phyloP scores from a whole-genome alignment of 306 rosid species.

The Fagus crenata region DNA sequence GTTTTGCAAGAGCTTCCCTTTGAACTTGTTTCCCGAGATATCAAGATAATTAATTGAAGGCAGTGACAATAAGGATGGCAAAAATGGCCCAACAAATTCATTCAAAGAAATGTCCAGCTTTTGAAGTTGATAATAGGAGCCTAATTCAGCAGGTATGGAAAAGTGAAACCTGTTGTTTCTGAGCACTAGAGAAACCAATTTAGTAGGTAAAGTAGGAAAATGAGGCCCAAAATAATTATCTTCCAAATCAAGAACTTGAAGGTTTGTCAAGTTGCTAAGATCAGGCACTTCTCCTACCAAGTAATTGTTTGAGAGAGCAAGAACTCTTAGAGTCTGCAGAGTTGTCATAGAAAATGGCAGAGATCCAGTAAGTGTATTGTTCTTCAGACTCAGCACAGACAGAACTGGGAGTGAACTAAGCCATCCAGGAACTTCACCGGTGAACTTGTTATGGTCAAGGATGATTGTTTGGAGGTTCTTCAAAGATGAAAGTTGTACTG shows the following conservation, averaged over 20 bases:
- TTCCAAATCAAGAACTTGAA: conserved; percentile 73
- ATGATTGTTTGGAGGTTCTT: conserved; percentile 67
- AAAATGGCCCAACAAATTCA: conserved; percentile 74
- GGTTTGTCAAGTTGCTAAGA: conserved; percentile 57
- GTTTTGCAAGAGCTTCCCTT: conserved; percentile 65
- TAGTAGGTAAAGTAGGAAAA: conserved; percentile 66
- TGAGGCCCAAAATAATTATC: conserved; percentile 69
- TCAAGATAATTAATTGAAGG: conserved; percentile 78
- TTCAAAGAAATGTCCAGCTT: conserved; percentile 78
- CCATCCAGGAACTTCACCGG: conserved; percentile 58
- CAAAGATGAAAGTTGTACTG: conserved; percentile 52
- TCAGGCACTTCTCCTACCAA: conserved; percentile 71
- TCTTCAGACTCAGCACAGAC: conserved; percentile 68
- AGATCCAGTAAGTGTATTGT: conserved; percentile 56
- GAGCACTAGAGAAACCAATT: conserved; percentile 62
- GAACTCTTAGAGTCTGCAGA: conserved; percentile 55
- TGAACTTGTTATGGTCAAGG: conserved; percentile 67
- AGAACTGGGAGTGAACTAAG: conserved; percentile 59
- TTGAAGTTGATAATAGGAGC: conserved; percentile 60
- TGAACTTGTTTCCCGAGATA: conserved; percentile 67
- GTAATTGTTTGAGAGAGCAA: conserved; percentile 65
- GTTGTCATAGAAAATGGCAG: conserved; percentile 57
- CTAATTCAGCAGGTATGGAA: conserved; percentile 54
- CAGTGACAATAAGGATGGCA: conserved; percentile 53
- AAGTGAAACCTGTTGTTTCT: conserved; percentile 65